Evolutionary conservation across 352 stramenopile species (phyloP), one percentile per base, ranked within the genome.

Genomic region (Globisporangium cylindrosporum): DNA sequence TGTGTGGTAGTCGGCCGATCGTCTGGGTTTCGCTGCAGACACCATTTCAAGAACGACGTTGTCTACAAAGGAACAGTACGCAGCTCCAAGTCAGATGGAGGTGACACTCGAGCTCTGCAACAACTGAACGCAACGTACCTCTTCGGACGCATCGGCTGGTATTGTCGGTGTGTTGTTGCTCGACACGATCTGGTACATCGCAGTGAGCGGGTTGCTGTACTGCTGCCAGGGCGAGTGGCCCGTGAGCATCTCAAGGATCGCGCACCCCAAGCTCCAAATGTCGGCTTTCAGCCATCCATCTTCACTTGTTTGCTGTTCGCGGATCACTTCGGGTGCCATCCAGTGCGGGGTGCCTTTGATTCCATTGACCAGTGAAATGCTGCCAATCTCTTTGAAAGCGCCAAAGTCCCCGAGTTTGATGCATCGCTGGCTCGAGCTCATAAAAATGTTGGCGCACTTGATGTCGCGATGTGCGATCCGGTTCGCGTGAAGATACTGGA

Each of bases 181-280:
- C 36, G 76, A 84, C 1, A 91, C 89, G 58, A 97, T 97, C 70
- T 93, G 81, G 69, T 95, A 98, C 89, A 98, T 97, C 20, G 91
- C 90, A 4, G 91, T 87, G n/a, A 97, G 74, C 14, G 91, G 88
- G 65, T 97, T 97, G 64, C 81, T 90, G 64, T 91, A 95, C 66
- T 98, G 73, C 57, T 88, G 76, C 86, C 89, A 98, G 6, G 93
- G 94, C n/a, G 87, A 82, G 29, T 90, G 73, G 15, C 89, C 93
- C 18, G 93, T 98, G 48, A 98, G 72, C 94, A 98, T 98, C 75
- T 98, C 94, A 41, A 98, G 78, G 15, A 97, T 72, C 1, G 91
- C 90, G 70, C 94, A 98, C 7, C 94, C 94, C 5, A 98, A 72
- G 70, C 89, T 97, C 94, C 94, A 98, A 10, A 98, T 84, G 51